Evolutionary conservation across 495 filamentous ascomycete genomes (phyloP).

Genomic region (Penicillium tannophilum): DNA sequence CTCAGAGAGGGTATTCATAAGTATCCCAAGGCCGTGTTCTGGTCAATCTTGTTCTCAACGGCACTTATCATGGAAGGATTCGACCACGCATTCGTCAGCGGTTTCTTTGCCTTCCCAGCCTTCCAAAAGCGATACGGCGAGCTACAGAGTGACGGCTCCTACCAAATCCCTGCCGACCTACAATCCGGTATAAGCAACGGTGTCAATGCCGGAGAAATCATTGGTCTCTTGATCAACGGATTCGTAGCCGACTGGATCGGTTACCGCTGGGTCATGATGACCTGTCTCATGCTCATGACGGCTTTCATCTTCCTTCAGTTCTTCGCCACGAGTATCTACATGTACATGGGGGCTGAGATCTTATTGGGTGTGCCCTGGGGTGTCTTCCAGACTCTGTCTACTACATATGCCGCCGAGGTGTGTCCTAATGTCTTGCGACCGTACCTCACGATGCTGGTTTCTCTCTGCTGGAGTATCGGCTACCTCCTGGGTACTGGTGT

Average conservation of each 20-base stretch:
- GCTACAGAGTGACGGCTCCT: slow-evolving; percentile 28
- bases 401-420: slow-evolving; percentile 79
- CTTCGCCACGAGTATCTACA: slow-evolving; percentile 67
- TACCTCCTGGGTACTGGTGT: slow-evolving; percentile 69
- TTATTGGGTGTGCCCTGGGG: slow-evolving; percentile 77
- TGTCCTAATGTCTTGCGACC: slow-evolving; percentile 69
- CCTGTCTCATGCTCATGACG: slow-evolving; percentile 47
- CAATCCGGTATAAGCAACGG: slow-evolving; percentile 66
- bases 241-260: slow-evolving; percentile 64
- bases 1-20: slow-evolving; percentile 3
- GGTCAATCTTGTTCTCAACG: slow-evolving; percentile 39
- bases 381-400: slow-evolving; percentile 74
- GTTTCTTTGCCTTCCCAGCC: slow-evolving; percentile 21
- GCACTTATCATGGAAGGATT: slow-evolving; percentile 48
- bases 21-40: slow-evolving; percentile 41
- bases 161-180: slow-evolving; percentile 52
- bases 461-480: slow-evolving; percentile 76
- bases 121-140: slow-evolving; percentile 30
- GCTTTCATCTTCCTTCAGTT: slow-evolving; percentile 74
- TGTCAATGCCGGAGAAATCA: slow-evolving; percentile 56
- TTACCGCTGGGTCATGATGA: slow-evolving; percentile 62
- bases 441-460: slow-evolving; percentile 76
- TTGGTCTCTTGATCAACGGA: slow-evolving; percentile 66
- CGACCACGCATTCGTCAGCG: slow-evolving; percentile 37
- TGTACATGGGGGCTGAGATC: slow-evolving; percentile 67